Evolutionary conservation across 306 rosid genomes (phyloP), one percentile per base, ranked within the genome.

Genomic region (Castanea mollissima): DNA sequence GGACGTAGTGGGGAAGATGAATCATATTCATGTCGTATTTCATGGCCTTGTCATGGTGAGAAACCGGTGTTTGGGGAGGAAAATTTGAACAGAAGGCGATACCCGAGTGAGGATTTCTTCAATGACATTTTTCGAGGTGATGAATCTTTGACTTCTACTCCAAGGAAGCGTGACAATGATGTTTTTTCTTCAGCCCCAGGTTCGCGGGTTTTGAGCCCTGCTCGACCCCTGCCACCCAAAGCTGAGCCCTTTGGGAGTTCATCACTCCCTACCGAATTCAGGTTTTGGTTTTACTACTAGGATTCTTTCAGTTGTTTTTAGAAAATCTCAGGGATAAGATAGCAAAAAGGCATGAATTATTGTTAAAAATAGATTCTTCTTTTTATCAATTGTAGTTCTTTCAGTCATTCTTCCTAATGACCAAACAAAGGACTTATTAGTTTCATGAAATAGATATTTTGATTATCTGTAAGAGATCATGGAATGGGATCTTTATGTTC

Each of bases 11-110:
- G 38, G 49, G 80, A 34, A 23, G 88, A 75, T 35, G 78, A 73
- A 41, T 62, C 15, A 1, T 38, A 65, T 5, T 75, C 82, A n/a
- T 63, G 82, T 15, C 63, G 59, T 20, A 44, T 54, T 23, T 49
- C 63, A 7, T 82, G 88, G 91, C 82, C 86, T 4, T n/a, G 69
- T 52, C 81, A 71, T 71, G 67, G 79, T 6, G 98, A 87, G 84
- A 92, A 88, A 78, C 93, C 97, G 3, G 97, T 91, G 84, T 96
- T 93, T 46, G 99, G 98, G 6, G 93, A 87, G 32, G 95, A 86
- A 57, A 73, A 70, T 21, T 52, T 52, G 19, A 83, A 29, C 60
- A 74, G 89, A 58, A 85, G 93, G 78, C 88, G 94, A 54, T 23
- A 72, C 35, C 55, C 82, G 19, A 88, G 87, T 82, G 75, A 82